Conservation (phyloP, 2,329 filamentous ascomycete species). For the Colletotrichum melonis region DNA sequence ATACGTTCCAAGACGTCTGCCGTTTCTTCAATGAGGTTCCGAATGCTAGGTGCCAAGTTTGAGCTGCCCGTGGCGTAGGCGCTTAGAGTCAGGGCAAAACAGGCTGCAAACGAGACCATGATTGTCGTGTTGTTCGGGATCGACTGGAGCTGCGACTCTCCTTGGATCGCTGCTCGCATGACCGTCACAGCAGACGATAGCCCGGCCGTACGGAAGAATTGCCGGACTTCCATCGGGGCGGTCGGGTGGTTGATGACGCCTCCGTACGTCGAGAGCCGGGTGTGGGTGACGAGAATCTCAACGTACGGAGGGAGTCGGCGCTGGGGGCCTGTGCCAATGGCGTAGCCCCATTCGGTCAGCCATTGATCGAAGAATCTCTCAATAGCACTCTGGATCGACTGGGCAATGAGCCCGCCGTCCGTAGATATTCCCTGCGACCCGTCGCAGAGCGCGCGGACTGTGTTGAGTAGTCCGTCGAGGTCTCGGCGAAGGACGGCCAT, state of each 20-base stretch:
- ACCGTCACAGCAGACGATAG: slow-evolving; percentile 80
- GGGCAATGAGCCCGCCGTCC: slow-evolving; percentile 64
- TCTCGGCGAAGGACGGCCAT: slow-evolving; percentile 77
- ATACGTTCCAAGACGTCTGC: slow-evolving; percentile 77
- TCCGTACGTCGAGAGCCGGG: slow-evolving; percentile 78
- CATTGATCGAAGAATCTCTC: slow-evolving; percentile 75
- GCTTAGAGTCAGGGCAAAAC: slow-evolving; percentile 74
- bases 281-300: slow-evolving; percentile 79
- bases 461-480: slow-evolving; percentile 67
- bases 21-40: slow-evolving; percentile 74
- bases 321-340: slow-evolving; percentile 66
- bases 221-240: slow-evolving; percentile 75
- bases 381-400: slow-evolving; percentile 69
- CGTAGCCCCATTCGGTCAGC: slow-evolving; percentile 71
- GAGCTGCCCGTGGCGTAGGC: slow-evolving; percentile 68
- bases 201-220: slow-evolving; percentile 78
- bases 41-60: slow-evolving; percentile 70
- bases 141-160: slow-evolving; percentile 74
- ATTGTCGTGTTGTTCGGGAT: slow-evolving; percentile 85
- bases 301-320: slow-evolving; percentile 76
- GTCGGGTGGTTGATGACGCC: slow-evolving; percentile 81
- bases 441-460: slow-evolving; percentile 70
- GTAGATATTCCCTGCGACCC: slow-evolving; percentile 60
- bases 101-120: slow-evolving; percentile 82
- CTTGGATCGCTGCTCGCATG: slow-evolving; percentile 78